Base-by-base conservation (phyloP, 2,329 filamentous ascomycete species). In the Diaporthe amygdali region DNA sequence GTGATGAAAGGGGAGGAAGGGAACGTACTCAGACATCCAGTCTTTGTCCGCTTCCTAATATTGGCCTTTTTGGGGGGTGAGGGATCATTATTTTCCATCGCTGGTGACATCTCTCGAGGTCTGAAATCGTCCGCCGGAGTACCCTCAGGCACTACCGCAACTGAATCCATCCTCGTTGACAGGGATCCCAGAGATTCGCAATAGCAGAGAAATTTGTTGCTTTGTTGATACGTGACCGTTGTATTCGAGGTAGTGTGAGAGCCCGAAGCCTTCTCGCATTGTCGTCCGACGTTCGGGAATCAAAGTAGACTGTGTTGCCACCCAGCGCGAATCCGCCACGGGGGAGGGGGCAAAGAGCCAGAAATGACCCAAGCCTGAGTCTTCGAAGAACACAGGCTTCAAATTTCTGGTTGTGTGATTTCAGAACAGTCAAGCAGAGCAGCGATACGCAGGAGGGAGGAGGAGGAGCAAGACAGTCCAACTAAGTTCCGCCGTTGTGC, bases 11-110 rank as follows among this genome's bases (percentile, higher is more conserved):
- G 30, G 17, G 47, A 25, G 14, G 66, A 52, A 56, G 25, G 51
- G 25, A 63, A 86, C 92, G 81, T 87, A 95, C 93, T 98, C 72
- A 97, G 83, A 80, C 95, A 98, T 17, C 95, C 95, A 2, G 95
- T 97, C 84, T 98, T 98, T 66, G 95, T 97, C 77, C 95, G 87
- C 80, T 92, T 94, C 76, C 89, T 88, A 27, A 84, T 81, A 22
- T 85, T 80, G 3, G 82, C 76, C 76, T 86, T 89, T 75, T 86
- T 88, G 27, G 81, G 78, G 66, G 81, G 81, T n/a, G 79, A 76
- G 56, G 85, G 84, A 14, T 84, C 84, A 32, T 82, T 80, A 15
- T 80, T 81, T 20, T 67, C 79, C 81, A 37, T 78, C 73, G 74
- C 79, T 71, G 78, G 80, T 32, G 79, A 78, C 5, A 79, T 74